Base-by-base conservation (phyloP, 352 stramenopile species). In the Globisporangium irregulare region DNA sequence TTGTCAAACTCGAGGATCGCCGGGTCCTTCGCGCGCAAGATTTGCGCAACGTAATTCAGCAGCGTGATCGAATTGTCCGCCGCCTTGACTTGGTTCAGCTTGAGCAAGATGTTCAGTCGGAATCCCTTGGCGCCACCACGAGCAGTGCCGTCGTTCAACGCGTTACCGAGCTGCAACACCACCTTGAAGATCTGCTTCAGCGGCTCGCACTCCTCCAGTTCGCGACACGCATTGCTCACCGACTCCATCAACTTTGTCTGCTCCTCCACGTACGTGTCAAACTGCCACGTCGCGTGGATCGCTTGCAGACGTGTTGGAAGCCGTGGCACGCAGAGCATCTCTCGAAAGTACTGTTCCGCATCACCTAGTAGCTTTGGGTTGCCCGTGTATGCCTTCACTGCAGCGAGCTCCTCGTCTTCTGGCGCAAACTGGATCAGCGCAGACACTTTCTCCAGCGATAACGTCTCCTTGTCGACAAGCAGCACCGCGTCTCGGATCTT, bases 101-200 rank as follows among this genome's bases (percentile, higher is more conserved):
- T 98, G 29, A 88, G 75, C 55, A 98, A 67, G 62, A 94, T 94
- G 57, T 78, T 94, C 48, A 97, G 67, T 12, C 86, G 84, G 77
- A 97, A 98, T 2, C 91, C 92, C 67, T 90, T 93, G 14, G 90
- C 91, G 29, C 84, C 86, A 43, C 92, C 91, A n/a, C 87, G 81
- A 3, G 87, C 73, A 10, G 87, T 94, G 43, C 87, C 87, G 64
- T 93, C 90, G 63, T 98, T 98, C 57, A 98, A 71, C n/a, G 90
- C 89, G 66, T 98, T 98, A 32, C 92, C 92, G 18, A 98, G 71
- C 15, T 84, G 86, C 41, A 97, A 48, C 20, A 97, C 86, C 1
- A 97, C 76, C 20, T 84, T 76, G 57, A 97, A 90, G 38, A 97
- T 92, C 56, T 97, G 82, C 58, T 92, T 84, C 14, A 99, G 73